Percentiles rank a stretch among this genome's conserved stretches.
phyloP scores from a whole-genome alignment of 305 asterid species.

The Fraxinus ornus region DNA sequence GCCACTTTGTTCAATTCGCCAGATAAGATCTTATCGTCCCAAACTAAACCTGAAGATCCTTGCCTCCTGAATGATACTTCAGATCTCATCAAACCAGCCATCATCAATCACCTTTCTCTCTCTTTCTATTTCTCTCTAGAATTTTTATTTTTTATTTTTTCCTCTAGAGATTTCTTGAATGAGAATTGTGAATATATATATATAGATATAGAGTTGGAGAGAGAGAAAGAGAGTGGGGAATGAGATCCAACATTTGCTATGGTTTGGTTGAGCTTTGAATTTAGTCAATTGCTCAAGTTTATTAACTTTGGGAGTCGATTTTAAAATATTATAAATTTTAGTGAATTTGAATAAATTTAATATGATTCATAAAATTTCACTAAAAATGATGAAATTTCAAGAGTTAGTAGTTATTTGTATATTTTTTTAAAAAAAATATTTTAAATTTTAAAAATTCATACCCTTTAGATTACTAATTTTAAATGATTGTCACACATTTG shows the following conservation, averaged over 20 bases:
- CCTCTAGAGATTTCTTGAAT: slow-evolving; percentile 10
- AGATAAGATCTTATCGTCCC: slow-evolving; percentile 44
- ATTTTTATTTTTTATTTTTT: not conserved
- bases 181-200: slow-evolving; percentile 1
- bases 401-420: too few species aligned
- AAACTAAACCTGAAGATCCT: slow-evolving; percentile 51
- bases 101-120: slow-evolving; percentile 1
- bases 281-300: not conserved
- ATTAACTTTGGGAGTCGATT: not conserved
- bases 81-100: slow-evolving; percentile 56
- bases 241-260: not conserved
- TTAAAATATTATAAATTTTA: too few species aligned
- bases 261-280: not conserved
- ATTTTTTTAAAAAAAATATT: too few species aligned
- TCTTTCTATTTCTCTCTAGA: not conserved
- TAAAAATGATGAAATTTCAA: too few species aligned
- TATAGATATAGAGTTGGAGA: not conserved
- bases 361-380: too few species aligned
- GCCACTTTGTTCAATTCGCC: slow-evolving; percentile 29
- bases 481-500: too few species aligned
- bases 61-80: slow-evolving; percentile 48
- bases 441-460: too few species aligned
- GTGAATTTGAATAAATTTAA: too few species aligned
- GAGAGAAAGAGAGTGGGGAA: not conserved
- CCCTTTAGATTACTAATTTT: too few species aligned